Conservation (phyloP, 306 rosid species). For the Leucaena leucocephala region DNA sequence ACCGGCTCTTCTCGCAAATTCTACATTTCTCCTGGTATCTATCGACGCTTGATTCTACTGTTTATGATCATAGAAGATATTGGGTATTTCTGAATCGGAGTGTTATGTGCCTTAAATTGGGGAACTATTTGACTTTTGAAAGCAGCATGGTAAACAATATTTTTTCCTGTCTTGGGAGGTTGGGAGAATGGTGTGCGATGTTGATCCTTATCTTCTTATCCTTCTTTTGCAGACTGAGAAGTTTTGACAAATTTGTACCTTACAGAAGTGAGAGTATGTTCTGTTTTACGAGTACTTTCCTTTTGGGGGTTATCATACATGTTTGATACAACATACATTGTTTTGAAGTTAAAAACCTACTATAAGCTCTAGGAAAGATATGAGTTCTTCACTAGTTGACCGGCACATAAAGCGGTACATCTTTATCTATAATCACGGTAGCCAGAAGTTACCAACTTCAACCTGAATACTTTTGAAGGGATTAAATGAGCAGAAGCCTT, state of each 20-base stretch:
- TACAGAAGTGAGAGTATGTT: background rate
- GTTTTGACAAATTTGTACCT: background rate
- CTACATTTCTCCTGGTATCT: constrained; percentile 65
- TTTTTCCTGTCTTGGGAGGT: background rate
- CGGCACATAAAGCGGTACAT: background rate
- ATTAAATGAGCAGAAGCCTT: background rate
- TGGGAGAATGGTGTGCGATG: background rate
- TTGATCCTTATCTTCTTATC: background rate
- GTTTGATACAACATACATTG: background rate
- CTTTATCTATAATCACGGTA: background rate
- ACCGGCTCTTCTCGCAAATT: constrained; percentile 61
- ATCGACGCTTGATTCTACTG: background rate
- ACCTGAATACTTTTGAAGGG: background rate
- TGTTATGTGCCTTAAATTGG: background rate
- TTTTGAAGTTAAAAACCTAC: background rate
- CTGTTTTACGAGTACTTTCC: background rate
- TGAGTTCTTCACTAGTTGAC: constrained; percentile 11
- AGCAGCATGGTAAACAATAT: background rate
- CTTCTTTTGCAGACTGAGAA: background rate
- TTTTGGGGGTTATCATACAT: background rate
- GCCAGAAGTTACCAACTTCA: background rate
- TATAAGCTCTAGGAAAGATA: background rate
- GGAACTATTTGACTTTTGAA: background rate
- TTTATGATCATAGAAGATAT: constrained; percentile 7
- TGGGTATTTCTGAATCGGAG: constrained; percentile 9